Percentiles rank a stretch among this genome's conserved stretches.
Conservation (phyloP, 2,329 filamentous ascomycete species). For the Penicillium sp. region DNA sequence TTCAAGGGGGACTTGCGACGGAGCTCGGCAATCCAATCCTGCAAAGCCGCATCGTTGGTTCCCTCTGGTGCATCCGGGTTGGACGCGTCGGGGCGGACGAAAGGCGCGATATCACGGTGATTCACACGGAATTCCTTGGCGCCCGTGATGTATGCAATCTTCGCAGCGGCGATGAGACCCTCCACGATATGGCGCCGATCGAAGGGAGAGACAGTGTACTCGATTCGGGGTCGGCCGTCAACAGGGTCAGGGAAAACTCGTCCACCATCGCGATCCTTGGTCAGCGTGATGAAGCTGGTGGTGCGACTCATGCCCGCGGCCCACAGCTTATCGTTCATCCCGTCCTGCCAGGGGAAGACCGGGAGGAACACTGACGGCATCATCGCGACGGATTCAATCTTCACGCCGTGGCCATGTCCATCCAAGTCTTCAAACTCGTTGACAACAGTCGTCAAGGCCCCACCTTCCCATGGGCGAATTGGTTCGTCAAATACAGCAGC, state of each 20-base stretch:
- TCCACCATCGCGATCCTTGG: slow-evolving; percentile 75
- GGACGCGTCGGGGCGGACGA: slow-evolving; percentile 52
- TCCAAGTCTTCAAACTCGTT: slow-evolving; percentile 81
- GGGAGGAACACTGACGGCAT: slow-evolving; percentile 68
- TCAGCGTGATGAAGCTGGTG: slow-evolving; percentile 72
- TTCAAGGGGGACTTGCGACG: slow-evolving; percentile 51
- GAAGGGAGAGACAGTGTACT: slow-evolving; percentile 71
- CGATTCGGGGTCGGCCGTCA: slow-evolving; percentile 66
- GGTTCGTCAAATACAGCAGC: slow-evolving; percentile 70
- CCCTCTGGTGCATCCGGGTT: slow-evolving; percentile 42
- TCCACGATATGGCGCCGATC: slow-evolving; percentile 74
- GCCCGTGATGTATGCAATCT: slow-evolving; percentile 76
- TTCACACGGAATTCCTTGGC: slow-evolving; percentile 76
- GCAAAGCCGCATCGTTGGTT: slow-evolving; percentile 59
- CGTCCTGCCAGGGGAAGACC: slow-evolving; percentile 67
- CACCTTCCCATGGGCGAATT: slow-evolving; percentile 72
- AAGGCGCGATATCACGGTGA: slow-evolving; percentile 66
- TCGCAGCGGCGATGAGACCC: slow-evolving; percentile 71
- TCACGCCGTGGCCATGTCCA: slow-evolving; percentile 76
- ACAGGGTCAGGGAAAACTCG: slow-evolving; percentile 71
- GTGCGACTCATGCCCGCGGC: slow-evolving; percentile 70
- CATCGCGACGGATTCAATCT: slow-evolving; percentile 78
- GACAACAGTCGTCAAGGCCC: slow-evolving; percentile 78
- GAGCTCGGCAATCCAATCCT: slow-evolving; percentile 58
- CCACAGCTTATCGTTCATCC: slow-evolving; percentile 72